These are phyloP conservation scores for Stachybotrys echinatus DNA, from an alignment of 2,329 filamentous ascomycete species.

Conservation along the genomic window DNA sequence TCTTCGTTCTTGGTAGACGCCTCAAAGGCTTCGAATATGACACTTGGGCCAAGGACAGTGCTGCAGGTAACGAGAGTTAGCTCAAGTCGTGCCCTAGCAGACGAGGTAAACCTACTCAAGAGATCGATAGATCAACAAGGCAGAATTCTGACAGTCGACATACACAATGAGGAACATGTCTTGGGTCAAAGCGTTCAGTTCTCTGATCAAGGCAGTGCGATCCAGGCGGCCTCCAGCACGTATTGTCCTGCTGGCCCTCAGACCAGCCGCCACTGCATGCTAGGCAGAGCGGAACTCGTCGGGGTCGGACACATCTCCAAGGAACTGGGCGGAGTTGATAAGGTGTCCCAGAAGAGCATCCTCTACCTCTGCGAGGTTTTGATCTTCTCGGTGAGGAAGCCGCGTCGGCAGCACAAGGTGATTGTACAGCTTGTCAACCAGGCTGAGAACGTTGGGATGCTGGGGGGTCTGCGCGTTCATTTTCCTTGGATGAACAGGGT, in stretches of 20 bases:
- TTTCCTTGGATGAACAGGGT: background rate
- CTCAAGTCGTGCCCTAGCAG: background rate
- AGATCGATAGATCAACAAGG: constrained; percentile 18
- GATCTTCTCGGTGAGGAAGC: constrained; percentile 14
- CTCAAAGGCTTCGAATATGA: constrained; percentile 54
- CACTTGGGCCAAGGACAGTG: constrained; percentile 13
- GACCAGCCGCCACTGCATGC: constrained; percentile 11
- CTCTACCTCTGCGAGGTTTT: constrained; percentile 10
- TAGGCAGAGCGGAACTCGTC: constrained; percentile 9
- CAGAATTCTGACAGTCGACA: constrained; percentile 23
- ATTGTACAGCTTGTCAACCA: constrained; percentile 10
- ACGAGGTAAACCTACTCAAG: constrained; percentile 17
- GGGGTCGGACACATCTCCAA: constrained; percentile 10
- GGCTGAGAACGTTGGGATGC: background rate
- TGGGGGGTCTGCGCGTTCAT: background rate
- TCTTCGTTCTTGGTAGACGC: constrained; percentile 46
- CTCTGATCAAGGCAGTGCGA: constrained; percentile 8
- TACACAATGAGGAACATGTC: constrained; percentile 13
- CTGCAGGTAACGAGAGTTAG: constrained; percentile 9
- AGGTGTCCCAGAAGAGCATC: constrained; percentile 9
- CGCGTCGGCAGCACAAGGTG: constrained; percentile 15
- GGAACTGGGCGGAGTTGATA: constrained; percentile 8
- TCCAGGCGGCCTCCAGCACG: constrained; percentile 11
- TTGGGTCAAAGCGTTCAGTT: constrained; percentile 9
- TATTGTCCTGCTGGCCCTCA: constrained; percentile 13